Evolutionary conservation across 176 grass and related monocot species (phyloP).

Genomic region (Carex kokanica): DNA sequence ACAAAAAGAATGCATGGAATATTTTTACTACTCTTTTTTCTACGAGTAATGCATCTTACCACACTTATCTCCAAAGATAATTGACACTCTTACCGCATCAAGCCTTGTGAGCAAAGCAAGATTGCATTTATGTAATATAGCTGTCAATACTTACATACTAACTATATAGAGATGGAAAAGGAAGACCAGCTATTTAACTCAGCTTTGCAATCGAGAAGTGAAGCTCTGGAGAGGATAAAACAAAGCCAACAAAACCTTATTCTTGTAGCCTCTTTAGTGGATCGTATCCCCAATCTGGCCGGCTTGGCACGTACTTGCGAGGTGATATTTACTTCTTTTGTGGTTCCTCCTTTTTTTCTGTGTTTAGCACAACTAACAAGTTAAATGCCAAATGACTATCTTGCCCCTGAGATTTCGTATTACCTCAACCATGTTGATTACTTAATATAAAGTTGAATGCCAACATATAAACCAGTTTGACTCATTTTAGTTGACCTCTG

Average conservation of each 20-base stretch:
- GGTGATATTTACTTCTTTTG: slow-evolving; percentile 29
- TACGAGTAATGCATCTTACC: not conserved
- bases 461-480: not conserved
- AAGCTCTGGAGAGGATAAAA: slow-evolving; percentile 62
- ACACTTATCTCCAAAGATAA: not conserved
- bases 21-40: not conserved
- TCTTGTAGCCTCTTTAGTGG: slow-evolving; percentile 72
- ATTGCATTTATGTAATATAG: not conserved
- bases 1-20: slow-evolving; percentile 9
- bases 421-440: slow-evolving; percentile 4
- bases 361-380: not conserved
- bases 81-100: not conserved
- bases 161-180: slow-evolving; percentile 61
- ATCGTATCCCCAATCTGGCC: slow-evolving; percentile 88
- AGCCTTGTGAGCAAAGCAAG: slow-evolving; percentile 7
- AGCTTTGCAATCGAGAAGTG: slow-evolving; percentile 62
- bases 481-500: not conserved
- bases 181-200: slow-evolving; percentile 62
- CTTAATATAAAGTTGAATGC: not conserved
- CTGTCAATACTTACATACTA: not conserved
- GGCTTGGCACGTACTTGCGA: slow-evolving; percentile 86
- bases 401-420: not conserved
- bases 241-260: slow-evolving; percentile 67
- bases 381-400: not conserved
- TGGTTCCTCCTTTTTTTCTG: not conserved